phyloP scores from a whole-genome alignment of 1,284 basidiomycete species.

The Sporisorium scitamineum region DNA sequence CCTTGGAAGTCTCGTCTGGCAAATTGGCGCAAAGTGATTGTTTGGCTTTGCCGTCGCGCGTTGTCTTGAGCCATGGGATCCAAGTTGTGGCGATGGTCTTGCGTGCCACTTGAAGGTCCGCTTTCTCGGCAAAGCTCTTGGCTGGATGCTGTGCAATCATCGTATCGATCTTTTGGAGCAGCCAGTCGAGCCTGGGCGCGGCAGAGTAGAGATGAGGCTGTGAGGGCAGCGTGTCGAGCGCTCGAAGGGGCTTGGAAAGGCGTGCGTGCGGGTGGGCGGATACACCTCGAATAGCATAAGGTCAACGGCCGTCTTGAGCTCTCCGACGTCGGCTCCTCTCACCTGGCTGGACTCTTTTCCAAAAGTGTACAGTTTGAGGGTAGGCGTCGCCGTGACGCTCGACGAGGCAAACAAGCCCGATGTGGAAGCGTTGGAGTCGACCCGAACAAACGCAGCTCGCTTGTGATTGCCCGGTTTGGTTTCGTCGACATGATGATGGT shows the following conservation, averaged over 20 bases:
- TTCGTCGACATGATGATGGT: conserved; percentile 70
- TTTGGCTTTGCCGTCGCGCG: conserved; percentile 4
- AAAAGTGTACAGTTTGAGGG: conserved; percentile 78
- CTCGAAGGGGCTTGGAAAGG: conserved; percentile 74
- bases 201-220: conserved; percentile 80
- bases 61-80: conserved; percentile 45
- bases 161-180: conserved; percentile 76
- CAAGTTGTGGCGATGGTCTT: conserved; percentile 73
- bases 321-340: conserved; percentile 78
- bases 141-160: conserved; percentile 74
- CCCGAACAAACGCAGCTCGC: conserved; percentile 61
- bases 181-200: conserved; percentile 77
- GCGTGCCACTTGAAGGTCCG: conserved; percentile 50
- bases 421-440: conserved; percentile 63
- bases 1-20: conserved; percentile 1
- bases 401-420: conserved; percentile 52
- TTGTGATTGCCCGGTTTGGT: conserved; percentile 28
- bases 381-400: conserved; percentile 82
- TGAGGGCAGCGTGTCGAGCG: conserved; percentile 74
- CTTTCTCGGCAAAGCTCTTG: conserved; percentile 52
- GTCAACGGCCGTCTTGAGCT: conserved; percentile 79
- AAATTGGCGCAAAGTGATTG: conserved; percentile 7
- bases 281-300: conserved; percentile 77
- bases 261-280: conserved; percentile 79
- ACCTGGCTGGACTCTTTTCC: conserved; percentile 72